A percentile compares a stretch with the other conserved stretches of the same genome.
phyloP scores from a whole-genome alignment of 2,329 filamentous ascomycete species.

The Paecilomyces fulvus region DNA sequence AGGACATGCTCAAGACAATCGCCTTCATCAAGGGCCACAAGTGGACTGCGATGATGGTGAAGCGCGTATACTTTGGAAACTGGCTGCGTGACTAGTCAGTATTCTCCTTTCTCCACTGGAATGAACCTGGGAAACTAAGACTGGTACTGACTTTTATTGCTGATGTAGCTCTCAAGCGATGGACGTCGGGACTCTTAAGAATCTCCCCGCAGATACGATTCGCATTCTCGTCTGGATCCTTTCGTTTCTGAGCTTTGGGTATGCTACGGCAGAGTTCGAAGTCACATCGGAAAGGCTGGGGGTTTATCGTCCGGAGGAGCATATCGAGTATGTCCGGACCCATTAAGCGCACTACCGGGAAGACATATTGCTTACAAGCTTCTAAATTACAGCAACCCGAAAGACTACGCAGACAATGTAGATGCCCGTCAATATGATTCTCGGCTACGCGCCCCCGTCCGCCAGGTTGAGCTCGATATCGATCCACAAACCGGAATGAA shows the following conservation, averaged over 20 bases:
- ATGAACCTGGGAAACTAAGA: background rate
- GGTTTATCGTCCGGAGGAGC: slow-evolving; percentile 66
- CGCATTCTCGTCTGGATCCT: slow-evolving; percentile 73
- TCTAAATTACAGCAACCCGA: slow-evolving; percentile 56
- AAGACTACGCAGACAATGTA: slow-evolving; percentile 74
- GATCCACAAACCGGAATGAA: slow-evolving; percentile 87
- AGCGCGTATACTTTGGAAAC: slow-evolving; percentile 76
- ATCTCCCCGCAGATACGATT: slow-evolving; percentile 68
- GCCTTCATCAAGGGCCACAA: slow-evolving; percentile 73
- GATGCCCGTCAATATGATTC: slow-evolving; percentile 72
- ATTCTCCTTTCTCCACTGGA: background rate
- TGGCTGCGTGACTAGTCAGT: slow-evolving; percentile 69
- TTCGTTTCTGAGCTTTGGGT: slow-evolving; percentile 73
- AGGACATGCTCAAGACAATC: slow-evolving; percentile 71
- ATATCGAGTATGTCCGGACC: slow-evolving; percentile 35
- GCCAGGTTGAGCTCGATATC: slow-evolving; percentile 61
- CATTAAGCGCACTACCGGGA: background rate
- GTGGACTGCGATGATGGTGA: slow-evolving; percentile 72
- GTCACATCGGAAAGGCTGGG: slow-evolving; percentile 73
- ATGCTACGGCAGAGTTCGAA: slow-evolving; percentile 79
- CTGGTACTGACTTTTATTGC: background rate
- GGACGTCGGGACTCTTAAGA: slow-evolving; percentile 71
- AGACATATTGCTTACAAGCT: slow-evolving; percentile 43
- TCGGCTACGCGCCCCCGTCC: slow-evolving; percentile 72
- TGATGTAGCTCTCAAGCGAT: slow-evolving; percentile 58